Evolutionary conservation across 1,284 basidiomycete genomes (phyloP).

Genomic region (Microbotryum violaceum): DNA sequence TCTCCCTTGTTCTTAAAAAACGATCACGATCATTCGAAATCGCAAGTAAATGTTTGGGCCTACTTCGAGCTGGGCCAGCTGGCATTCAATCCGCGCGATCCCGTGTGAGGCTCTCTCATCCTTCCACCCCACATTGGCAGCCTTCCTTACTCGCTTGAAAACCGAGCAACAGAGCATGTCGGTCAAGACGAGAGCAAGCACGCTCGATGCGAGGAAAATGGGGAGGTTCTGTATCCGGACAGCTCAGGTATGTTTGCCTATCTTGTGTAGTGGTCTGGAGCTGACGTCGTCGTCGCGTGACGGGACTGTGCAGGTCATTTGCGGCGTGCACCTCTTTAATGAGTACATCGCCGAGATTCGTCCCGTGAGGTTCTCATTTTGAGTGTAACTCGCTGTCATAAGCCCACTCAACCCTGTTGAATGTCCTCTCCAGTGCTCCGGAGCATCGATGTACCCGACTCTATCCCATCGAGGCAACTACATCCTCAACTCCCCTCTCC

Average conservation of each 20-base stretch:
- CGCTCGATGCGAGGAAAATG: no score
- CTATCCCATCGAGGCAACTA: conserved; percentile 24
- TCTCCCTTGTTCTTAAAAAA: background rate
- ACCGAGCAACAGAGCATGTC: no score
- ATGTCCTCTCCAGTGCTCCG: conserved; percentile 26
- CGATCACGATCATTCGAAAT: background rate
- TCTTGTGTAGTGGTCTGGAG: no score
- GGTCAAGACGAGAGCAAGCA: no score
- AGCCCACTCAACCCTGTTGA: background rate
- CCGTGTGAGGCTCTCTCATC: no score
- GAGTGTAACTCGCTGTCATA: no score
- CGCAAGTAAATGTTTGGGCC: background rate
- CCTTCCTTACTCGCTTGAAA: background rate
- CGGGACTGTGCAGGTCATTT: conserved; percentile 14
- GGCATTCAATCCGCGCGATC: background rate
- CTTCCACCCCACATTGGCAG: background rate
- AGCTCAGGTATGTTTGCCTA: no score
- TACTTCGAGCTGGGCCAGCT: background rate
- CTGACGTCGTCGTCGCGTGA: no score
- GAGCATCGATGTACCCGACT: conserved; percentile 36
- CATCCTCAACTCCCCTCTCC: conserved; percentile 30
- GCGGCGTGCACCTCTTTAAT: conserved; percentile 32
- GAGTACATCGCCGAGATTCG: conserved; percentile 31
- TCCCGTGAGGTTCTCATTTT: conserved; percentile 15
- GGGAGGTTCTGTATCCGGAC: no score